Evolutionary conservation across 148 eudicot genomes (phyloP), one percentile per base, ranked within the genome.

Genomic region (Rhododendron vialii): DNA sequence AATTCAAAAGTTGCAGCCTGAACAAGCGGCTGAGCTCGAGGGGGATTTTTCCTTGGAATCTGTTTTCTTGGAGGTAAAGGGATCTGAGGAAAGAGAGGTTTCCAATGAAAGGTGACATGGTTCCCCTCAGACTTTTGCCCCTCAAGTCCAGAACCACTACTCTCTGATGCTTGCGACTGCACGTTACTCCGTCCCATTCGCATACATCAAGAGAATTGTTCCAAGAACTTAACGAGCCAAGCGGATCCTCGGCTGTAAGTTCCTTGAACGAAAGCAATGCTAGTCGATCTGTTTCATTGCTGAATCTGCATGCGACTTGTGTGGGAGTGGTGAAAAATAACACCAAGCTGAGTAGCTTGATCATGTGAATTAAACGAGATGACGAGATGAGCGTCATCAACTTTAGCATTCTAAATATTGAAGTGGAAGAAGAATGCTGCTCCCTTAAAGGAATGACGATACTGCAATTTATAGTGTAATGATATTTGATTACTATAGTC

Each of bases 101-200:
- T 18, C 57, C 78, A 0, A 83, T 0, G 79, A 35, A 69, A 26
- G 85, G 61, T 47, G 85, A 83, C 2, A 83, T 28, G n/a, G 26
- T 67, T 1, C 85, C 78, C 0, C n/a, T 36, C 1, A 83, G 79
- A 0, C 7, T 9, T 69, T 83, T 30, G 0, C 43, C 73, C 36
- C 57, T 6, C 35, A 83, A 47, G 36, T 65, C 36, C 22, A 69
- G 5, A 83, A 26, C 41, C 17, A 41, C 48, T 3, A 69, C 85
- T 47, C 85, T 67, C 8, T 28, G 45, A 45, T 43, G 85, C 69
- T 33, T 8, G 85, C 28, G 85, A 18, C 61, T 24, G 18, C 84
- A 82, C 4, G 18, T 84, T 24, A 84, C 20, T 5, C 85, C 85
- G 6, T 30, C 28, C 85, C 85, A 84, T 0, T 84, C 2, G 47